Conservation (phyloP, 805 yeast species). For the Starmerella ratchasimensis region DNA sequence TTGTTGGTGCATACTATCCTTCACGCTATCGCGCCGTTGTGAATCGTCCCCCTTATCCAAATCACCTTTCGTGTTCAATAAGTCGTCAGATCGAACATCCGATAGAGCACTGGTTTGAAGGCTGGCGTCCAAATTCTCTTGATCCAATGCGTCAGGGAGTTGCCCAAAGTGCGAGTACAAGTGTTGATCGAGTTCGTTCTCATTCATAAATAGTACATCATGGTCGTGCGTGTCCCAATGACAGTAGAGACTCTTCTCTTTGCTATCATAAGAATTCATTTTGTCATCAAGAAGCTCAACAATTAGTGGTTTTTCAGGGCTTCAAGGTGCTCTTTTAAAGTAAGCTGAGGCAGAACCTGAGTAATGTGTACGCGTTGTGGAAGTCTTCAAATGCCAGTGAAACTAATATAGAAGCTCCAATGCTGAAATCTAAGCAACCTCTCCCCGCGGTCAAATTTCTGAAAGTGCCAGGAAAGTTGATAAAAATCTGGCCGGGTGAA, state of each 20-base stretch:
- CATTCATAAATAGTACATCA: slow-evolving; percentile 21
- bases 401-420: no score
- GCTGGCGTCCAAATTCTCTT: not conserved
- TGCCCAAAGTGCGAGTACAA: slow-evolving; percentile 17
- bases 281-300: not conserved
- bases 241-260: slow-evolving; percentile 21
- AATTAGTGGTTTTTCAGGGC: no score
- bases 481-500: no score
- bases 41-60: not conserved
- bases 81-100: not conserved
- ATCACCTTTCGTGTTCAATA: not conserved
- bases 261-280: slow-evolving; percentile 6
- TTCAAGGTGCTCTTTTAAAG: not conserved
- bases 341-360: no score
- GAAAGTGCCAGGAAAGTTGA: no score
- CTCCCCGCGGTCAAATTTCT: no score
- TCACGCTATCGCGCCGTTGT: not conserved
- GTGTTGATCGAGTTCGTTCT: slow-evolving; percentile 23
- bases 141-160: not conserved
- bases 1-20: not conserved
- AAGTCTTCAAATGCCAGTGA: not conserved
- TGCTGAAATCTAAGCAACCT: no score
- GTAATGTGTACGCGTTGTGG: no score
- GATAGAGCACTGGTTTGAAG: not conserved
- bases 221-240: slow-evolving; percentile 28